These are phyloP conservation scores for Coemansia sp. DNA, from an alignment of 192 early-diverging fungal species.

Conservation along the genomic window DNA sequence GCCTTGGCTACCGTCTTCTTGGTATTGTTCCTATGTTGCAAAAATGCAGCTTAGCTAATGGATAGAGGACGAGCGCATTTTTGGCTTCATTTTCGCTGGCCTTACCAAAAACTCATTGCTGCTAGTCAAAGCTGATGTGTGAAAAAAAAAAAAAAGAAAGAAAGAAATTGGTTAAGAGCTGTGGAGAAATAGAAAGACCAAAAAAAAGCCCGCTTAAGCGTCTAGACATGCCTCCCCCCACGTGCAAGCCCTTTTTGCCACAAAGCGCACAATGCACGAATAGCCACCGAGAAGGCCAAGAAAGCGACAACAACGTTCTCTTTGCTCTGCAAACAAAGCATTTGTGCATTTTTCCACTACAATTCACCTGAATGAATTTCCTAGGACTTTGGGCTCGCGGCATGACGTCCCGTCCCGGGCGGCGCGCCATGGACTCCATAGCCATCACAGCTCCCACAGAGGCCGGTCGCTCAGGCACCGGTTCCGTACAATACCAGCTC, in stretches of 20 bases:
- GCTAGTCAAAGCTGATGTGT: no score
- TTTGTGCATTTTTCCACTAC: background rate
- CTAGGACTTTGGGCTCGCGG: conserved; percentile 51
- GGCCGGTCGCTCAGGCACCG: background rate
- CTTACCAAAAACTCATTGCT: conserved; percentile 17
- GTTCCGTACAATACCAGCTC: conserved; percentile 54
- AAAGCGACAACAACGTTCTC: background rate
- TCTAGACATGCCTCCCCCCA: background rate
- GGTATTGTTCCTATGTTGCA: conserved; percentile 38
- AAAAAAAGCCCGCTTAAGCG: no score
- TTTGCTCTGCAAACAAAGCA: background rate
- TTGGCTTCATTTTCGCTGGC: background rate
- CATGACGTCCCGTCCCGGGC: conserved; percentile 45
- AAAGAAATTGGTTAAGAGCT: no score
- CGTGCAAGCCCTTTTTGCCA: background rate
- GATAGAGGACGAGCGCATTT: background rate
- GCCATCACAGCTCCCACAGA: conserved; percentile 19
- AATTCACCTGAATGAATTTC: conserved; percentile 38
- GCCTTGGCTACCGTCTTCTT: conserved; percentile 39
- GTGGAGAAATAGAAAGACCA: no score
- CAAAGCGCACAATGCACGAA: conserved; percentile 1
- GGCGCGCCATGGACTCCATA: conserved; percentile 49
- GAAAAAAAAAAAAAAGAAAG: no score
- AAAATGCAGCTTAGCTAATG: background rate
- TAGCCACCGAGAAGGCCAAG: background rate